Conservation (phyloP, 768 basidiomycete species). For the Bullera alba region DNA sequence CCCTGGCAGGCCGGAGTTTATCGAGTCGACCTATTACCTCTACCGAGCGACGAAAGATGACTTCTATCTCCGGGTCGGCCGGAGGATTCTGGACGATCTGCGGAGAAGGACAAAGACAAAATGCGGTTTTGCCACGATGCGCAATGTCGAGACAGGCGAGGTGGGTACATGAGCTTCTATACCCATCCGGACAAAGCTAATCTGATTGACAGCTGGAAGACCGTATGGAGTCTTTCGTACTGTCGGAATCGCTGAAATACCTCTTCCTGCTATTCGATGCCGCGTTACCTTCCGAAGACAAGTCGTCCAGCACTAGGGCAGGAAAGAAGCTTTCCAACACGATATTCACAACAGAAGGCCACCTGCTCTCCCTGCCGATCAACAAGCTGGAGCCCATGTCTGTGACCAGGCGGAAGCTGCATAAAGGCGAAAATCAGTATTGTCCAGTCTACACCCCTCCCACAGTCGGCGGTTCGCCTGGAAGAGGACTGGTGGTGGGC, state of each 20-base stretch:
- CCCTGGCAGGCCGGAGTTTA: slow-evolving; percentile 59
- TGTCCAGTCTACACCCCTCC: slow-evolving; percentile 61
- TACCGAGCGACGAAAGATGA: slow-evolving; percentile 87
- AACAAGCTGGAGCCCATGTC: slow-evolving; percentile 57
- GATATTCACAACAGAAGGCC: slow-evolving; percentile 93
- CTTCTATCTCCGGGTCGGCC: slow-evolving; percentile 86
- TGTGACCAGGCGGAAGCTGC: slow-evolving; percentile 52
- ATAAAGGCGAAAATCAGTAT: slow-evolving; percentile 20
- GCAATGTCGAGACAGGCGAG: slow-evolving; percentile 57
- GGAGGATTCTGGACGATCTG: slow-evolving; percentile 72
- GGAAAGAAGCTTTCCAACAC: no score
- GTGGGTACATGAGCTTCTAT: slow-evolving; percentile 14
- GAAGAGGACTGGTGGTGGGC: slow-evolving; percentile 62
- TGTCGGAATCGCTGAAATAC: slow-evolving; percentile 92
- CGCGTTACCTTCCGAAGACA: slow-evolving; percentile 60
- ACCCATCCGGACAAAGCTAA: background rate
- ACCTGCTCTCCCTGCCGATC: slow-evolving; percentile 63
- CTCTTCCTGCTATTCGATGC: slow-evolving; percentile 85
- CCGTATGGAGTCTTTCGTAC: slow-evolving; percentile 94
- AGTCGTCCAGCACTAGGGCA: slow-evolving; percentile 63
- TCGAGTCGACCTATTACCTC: slow-evolving; percentile 94
- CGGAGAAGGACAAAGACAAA: slow-evolving; percentile 65
- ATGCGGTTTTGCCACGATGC: slow-evolving; percentile 78
- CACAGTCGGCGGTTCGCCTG: slow-evolving; percentile 12
- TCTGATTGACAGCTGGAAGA: slow-evolving; percentile 58